phyloP scores from a whole-genome alignment of 192 early-diverging fungal species.

The Gaertneriomyces sp. region DNA sequence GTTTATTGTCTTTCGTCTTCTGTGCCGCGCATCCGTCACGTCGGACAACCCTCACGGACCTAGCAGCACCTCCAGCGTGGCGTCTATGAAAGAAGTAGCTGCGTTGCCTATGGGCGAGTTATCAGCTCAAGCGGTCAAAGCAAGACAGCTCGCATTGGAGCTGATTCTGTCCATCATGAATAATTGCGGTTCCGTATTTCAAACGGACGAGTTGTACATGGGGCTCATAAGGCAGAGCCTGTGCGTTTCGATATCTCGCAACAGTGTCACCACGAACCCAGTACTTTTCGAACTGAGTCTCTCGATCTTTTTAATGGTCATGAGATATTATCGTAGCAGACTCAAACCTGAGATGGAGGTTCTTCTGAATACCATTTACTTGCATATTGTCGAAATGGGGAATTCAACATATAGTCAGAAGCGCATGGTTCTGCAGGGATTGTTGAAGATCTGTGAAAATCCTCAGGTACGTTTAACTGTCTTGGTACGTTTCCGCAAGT shows the following conservation, averaged over 20 bases:
- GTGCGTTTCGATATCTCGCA: constrained; percentile 49
- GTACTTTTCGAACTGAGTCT: constrained; percentile 57
- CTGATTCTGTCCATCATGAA: constrained; percentile 53
- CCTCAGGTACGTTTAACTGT: constrained; percentile 32
- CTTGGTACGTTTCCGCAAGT: background rate
- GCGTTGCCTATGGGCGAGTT: constrained; percentile 39
- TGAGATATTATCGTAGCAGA: constrained; percentile 42
- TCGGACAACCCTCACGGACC: constrained; percentile 18
- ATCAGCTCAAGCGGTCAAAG: constrained; percentile 28
- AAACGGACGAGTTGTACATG: constrained; percentile 42
- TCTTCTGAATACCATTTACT: constrained; percentile 53
- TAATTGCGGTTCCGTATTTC: constrained; percentile 49
- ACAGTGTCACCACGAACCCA: constrained; percentile 54
- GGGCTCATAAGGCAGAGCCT: constrained; percentile 40
- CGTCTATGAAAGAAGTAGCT: constrained; percentile 24
- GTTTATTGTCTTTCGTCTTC: constrained; percentile 49
- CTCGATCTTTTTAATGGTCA: constrained; percentile 54
- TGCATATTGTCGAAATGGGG: constrained; percentile 63
- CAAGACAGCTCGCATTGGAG: constrained; percentile 52
- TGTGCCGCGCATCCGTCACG: constrained; percentile 48
- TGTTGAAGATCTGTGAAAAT: constrained; percentile 54
- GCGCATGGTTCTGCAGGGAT: constrained; percentile 47
- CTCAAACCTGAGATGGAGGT: constrained; percentile 60
- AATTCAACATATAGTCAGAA: constrained; percentile 58
- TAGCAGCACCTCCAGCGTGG: constrained; percentile 31